These are phyloP conservation scores for Suillus plorans DNA, from an alignment of 768 basidiomycete genomes.

Conservation along the genomic window DNA sequence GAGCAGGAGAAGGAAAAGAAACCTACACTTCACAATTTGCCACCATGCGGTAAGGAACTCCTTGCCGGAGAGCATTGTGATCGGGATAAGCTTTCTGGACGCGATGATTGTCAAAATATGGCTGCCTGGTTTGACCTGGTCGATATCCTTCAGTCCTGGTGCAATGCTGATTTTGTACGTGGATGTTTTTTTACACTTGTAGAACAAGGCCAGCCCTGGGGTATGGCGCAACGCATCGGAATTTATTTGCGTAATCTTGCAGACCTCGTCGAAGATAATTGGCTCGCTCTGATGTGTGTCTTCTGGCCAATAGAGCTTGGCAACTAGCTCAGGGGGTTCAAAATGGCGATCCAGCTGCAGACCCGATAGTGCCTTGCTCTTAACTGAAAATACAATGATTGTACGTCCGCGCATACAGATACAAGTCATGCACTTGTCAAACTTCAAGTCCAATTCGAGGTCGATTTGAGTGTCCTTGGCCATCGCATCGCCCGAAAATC, in stretches of 20 bases:
- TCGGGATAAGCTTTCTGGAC: not conserved
- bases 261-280: not conserved
- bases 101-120: not conserved
- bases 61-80: not conserved
- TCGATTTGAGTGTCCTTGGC: not conserved
- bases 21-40: conserved; percentile 5
- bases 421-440: not conserved
- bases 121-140: not conserved
- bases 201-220: not conserved
- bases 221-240: no score
- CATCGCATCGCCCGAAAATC: not conserved
- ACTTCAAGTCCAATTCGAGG: not conserved
- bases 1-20: not conserved
- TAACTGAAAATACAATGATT: conserved; percentile 7
- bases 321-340: not conserved
- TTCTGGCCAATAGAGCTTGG: not conserved
- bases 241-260: no score
- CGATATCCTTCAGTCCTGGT: not conserved
- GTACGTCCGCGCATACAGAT: conserved; percentile 7
- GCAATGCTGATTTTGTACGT: not conserved
- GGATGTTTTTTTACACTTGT: not conserved
- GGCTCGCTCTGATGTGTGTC: no score
- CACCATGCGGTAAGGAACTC: conserved; percentile 3
- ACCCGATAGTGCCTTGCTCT: not conserved
- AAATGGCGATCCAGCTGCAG: not conserved